Conservation (phyloP, 495 filamentous ascomycete species). For the Penicillium odoratum region DNA sequence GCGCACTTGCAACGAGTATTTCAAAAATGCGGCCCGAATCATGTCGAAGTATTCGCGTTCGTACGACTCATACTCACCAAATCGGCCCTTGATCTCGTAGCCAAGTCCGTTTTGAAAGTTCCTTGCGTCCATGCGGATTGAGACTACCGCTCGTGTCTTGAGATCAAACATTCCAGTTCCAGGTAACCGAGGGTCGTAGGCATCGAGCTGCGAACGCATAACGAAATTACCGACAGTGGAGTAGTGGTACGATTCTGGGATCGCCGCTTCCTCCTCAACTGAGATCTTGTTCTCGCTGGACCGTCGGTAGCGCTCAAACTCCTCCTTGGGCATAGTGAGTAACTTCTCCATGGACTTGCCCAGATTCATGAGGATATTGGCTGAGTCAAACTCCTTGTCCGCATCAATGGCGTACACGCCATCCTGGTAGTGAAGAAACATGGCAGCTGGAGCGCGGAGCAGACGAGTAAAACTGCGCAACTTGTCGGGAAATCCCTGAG, state of each 20-base stretch:
- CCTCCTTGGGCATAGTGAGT: slow-evolving; percentile 75
- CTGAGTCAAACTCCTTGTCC: slow-evolving; percentile 87
- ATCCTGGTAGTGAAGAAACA: slow-evolving; percentile 82
- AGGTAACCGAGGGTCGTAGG: slow-evolving; percentile 80
- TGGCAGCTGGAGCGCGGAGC: slow-evolving; percentile 67
- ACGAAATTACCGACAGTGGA: slow-evolving; percentile 86
- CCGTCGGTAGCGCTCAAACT: slow-evolving; percentile 82
- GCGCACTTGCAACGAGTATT: slow-evolving; percentile 93
- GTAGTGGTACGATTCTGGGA: slow-evolving; percentile 81
- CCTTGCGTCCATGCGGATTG: slow-evolving; percentile 79
- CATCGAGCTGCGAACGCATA: slow-evolving; percentile 95
- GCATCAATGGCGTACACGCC: slow-evolving; percentile 95
- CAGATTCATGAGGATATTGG: slow-evolving; percentile 84
- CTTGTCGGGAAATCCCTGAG: slow-evolving; percentile 61
- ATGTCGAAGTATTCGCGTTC: slow-evolving; percentile 97
- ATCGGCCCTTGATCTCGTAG: slow-evolving; percentile 78
- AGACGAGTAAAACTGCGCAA: slow-evolving; percentile 68
- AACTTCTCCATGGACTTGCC: slow-evolving; percentile 96
- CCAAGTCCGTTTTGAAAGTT: slow-evolving; percentile 74
- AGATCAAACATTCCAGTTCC: slow-evolving; percentile 96
- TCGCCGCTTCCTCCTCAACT: slow-evolving; percentile 61
- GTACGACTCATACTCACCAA: slow-evolving; percentile 82
- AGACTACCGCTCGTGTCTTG: slow-evolving; percentile 89
- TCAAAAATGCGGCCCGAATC: slow-evolving; percentile 91
- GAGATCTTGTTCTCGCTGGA: slow-evolving; percentile 61